Conservation (phyloP, 306 rosid genomes). For the Glycine soja region DNA sequence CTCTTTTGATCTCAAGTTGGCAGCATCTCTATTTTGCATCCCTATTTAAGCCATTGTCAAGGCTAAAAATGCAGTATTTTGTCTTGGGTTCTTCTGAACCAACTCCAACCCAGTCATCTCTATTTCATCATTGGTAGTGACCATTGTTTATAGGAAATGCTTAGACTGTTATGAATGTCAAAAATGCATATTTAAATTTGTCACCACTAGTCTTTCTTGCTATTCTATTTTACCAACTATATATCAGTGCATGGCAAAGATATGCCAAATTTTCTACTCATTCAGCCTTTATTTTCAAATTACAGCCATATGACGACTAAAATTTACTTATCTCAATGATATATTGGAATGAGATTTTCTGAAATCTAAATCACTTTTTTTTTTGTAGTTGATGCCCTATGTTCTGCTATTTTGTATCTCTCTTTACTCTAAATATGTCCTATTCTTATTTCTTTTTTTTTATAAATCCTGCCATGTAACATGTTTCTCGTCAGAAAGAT, state of each 20-base stretch:
- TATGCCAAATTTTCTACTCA: conserved; percentile 17
- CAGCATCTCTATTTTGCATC: not conserved
- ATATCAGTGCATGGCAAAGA: conserved; percentile 1
- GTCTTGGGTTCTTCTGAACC: conserved; percentile 1
- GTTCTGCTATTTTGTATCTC: conserved; percentile 18
- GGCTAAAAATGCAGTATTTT: not conserved
- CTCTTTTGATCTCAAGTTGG: not conserved
- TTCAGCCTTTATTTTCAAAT: conserved; percentile 9
- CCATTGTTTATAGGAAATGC: conserved; percentile 27
- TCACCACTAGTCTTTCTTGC: conserved; percentile 3
- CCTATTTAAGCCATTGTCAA: not conserved
- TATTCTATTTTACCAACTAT: not conserved
- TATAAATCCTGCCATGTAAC: conserved; percentile 78
- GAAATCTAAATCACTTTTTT: no score
- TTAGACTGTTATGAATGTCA: conserved; percentile 33
- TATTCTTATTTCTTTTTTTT: conserved; percentile 31
- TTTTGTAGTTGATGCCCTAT: not conserved
- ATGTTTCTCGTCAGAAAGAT: conserved; percentile 53
- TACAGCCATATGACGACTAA: conserved; percentile 5
- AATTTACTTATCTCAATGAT: no score
- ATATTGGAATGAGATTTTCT: no score
- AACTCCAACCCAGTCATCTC: not conserved
- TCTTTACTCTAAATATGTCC: conserved; percentile 1
- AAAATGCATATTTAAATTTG: conserved; percentile 19
- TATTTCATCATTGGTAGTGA: not conserved